Base-by-base conservation (phyloP, 2,329 filamentous ascomycete genomes). In the Amauroascus niger region DNA sequence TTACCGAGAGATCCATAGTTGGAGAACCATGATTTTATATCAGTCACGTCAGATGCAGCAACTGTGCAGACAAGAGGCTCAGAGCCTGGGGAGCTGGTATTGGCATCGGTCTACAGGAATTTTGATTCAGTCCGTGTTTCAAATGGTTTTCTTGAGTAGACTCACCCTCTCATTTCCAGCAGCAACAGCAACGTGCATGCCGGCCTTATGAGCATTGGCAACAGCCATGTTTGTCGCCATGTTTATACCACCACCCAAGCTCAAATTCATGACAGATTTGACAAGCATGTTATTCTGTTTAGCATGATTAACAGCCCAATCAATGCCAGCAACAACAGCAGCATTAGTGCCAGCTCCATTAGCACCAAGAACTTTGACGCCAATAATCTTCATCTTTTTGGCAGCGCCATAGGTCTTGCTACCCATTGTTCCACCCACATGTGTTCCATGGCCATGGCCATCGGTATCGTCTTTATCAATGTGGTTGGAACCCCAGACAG, bases 341-440 rank as follows among this genome's bases (percentile, higher is more conserved):
- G 68, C 66, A 44, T 67, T 69, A 18, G 67, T 72, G 26, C 76
- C 76, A 45, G 69, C 68, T 41, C 74, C 73, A 8, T 72, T 62
- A 26, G 66, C 67, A 44, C 71, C 71, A n/a, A 78, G 68, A 54
- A 68, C 76, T 63, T 78, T 79, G 53, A 81, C 74, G 44, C 74
- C 75, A 37, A 71, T 60, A 20, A 72, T 54, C 16, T 58, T 65
- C 26, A 68, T 63, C 53, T 66, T 64, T 59, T 70, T 70, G 16
- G 69, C 64, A 53, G 71, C 60, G 49, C 69, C 69, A 52, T 64
- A 71, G 4, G 61, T 65, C 35, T 59, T 62, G 13, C 63, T 63
- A 14, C 57, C 68, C 30, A 69, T 65, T 35, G 66, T 72, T 28
- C 65, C 67, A 5, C 69, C 63, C 53, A 67, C 64, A 56, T 72